Conservation (phyloP, 306 rosid genomes). For the Clitoria ternatea region DNA sequence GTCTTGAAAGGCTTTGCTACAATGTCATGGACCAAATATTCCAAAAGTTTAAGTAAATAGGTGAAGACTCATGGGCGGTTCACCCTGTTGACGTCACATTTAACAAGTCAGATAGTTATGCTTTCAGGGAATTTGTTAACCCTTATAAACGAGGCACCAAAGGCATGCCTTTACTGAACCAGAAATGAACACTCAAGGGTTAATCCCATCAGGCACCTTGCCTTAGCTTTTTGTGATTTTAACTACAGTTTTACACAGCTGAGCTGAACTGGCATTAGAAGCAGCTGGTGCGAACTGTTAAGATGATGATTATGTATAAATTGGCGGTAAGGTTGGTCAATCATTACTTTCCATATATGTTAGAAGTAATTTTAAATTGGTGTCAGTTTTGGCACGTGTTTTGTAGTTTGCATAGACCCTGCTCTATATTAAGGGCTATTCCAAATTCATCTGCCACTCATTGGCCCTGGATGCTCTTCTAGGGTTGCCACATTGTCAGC, state of each 20-base stretch:
- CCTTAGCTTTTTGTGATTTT: background rate
- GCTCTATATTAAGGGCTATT: background rate
- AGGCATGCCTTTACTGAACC: background rate
- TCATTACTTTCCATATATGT: slow-evolving; percentile 23
- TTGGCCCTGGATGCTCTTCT: slow-evolving; percentile 17
- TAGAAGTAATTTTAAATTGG: background rate
- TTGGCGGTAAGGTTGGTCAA: background rate
- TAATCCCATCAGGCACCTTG: background rate
- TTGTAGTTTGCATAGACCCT: background rate
- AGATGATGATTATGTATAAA: slow-evolving; percentile 3
- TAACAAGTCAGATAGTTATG: background rate
- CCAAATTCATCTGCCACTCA: background rate
- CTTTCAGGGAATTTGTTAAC: background rate
- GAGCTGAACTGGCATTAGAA: background rate
- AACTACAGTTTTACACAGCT: no score
- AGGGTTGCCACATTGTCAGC: slow-evolving; percentile 7
- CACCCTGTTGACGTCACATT: background rate
- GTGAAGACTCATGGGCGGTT: background rate
- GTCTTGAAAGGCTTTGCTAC: background rate
- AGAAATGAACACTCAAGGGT: background rate
- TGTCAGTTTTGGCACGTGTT: background rate
- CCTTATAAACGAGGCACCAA: background rate
- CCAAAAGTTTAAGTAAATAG: background rate
- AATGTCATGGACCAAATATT: background rate
- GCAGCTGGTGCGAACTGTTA: slow-evolving; percentile 7